Base-by-base conservation (phyloP, 306 rosid species). In the Carpinus viminea region DNA sequence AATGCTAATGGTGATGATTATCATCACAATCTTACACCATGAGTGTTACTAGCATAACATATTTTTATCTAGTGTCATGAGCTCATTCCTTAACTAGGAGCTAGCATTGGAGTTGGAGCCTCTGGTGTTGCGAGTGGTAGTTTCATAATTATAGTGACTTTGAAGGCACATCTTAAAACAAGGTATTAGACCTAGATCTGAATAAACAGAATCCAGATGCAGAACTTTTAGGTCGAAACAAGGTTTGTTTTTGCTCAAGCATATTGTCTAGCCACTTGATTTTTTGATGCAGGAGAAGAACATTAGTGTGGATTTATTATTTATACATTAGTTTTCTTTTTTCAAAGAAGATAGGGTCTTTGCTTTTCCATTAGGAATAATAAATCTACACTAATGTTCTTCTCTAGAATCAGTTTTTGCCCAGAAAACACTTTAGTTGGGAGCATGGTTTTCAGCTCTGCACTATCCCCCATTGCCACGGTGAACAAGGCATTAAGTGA, bases 61-160 rank as follows among this genome's bases (percentile, higher is more conserved):
- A 41, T 18, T 43, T 36, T 41, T 38, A 38, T 15, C 26, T 18
- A 20, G 5, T 61, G 68, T 12, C 28, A 66, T n/a, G 28, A 36
- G 16, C 50, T 18, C 13, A 64, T 13, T 66, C 50, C 47, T 41
- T 36, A 17, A 4, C 7, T 16, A 24, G 26, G 34, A 59, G 16
- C 65, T 59, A 59, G 21, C 70, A 65, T 17, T 4, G 7, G 26
- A 66, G 4, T 41, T 66, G 16, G 72, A 66, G 72, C 72, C 72
- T 41, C 24, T 66, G n/a, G 24, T 10, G 16, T n/a, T 66, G 50
- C 48, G 38, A n/a, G 47, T 38, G 61, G 61, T 26, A 55, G 8
- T 64, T 62, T 16, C 43, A 13, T 62, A 62, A 31, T 62, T 36
- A 34, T 64, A 31, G 36, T 60, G 38, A 60, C 43, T 60, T 60